phyloP scores from a whole-genome alignment of 768 basidiomycete genomes.

The Flagelloscypha sp. region DNA sequence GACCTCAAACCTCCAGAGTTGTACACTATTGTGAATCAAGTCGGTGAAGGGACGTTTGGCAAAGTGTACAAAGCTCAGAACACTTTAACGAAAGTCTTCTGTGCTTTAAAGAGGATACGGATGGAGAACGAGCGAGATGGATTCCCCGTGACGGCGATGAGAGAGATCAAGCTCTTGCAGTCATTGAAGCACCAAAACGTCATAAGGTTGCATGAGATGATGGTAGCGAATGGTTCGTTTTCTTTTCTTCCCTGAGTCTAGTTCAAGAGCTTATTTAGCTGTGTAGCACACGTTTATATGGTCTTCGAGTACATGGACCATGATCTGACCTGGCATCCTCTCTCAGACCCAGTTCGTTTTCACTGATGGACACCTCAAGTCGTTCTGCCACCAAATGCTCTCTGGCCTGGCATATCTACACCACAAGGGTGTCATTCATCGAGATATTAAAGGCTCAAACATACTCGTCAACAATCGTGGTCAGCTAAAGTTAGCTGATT shows the following conservation, averaged over 20 bases:
- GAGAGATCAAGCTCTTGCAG: conserved; percentile 96
- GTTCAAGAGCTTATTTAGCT: conserved; percentile 6
- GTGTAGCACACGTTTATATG: conserved; percentile 90
- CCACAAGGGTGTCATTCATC: conserved; percentile 91
- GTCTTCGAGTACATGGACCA: conserved; percentile 99
- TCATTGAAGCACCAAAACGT: conserved; percentile 86
- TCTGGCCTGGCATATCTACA: conserved; percentile 92
- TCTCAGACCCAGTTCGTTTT: conserved; percentile 87
- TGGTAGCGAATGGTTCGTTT: conserved; percentile 86
- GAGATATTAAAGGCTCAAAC: conserved; percentile 98
- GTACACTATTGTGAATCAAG: conserved; percentile 85
- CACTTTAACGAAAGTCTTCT: conserved; percentile 61
- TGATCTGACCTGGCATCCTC: conserved; percentile 88
- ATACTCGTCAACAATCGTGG: conserved; percentile 88
- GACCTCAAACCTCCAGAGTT: no score
- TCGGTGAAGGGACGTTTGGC: conserved; percentile 97
- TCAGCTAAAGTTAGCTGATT: conserved; percentile 93
- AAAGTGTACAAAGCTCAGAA: conserved; percentile 97
- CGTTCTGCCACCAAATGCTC: conserved; percentile 93
- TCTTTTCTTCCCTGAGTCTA: neutral
- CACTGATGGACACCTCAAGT: conserved; percentile 84
- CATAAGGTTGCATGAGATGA: conserved; percentile 90
- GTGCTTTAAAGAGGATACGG: conserved; percentile 92
- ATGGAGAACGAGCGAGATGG: conserved; percentile 98
- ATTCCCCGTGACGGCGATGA: conserved; percentile 97